A percentile compares a stretch with the other conserved stretches of the same genome.
Evolutionary conservation across 768 basidiomycete species (phyloP).

Genomic region (Mycena filopes): DNA sequence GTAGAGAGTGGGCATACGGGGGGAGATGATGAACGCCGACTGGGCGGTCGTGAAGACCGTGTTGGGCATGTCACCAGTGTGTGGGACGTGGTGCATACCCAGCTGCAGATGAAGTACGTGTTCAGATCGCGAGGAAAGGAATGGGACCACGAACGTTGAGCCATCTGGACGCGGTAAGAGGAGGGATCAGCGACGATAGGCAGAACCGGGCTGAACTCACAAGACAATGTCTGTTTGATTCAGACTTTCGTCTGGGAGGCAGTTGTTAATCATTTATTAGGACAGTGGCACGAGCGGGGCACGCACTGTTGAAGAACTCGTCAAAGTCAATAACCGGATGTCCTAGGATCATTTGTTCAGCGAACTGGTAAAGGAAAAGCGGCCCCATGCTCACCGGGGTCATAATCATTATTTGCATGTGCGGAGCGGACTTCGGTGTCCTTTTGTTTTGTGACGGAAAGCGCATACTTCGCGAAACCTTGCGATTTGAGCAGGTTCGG

Average conservation of each 20-base stretch:
- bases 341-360: slow-evolving; percentile 5
- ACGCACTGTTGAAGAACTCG: slow-evolving; percentile 58
- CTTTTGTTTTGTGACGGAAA: slow-evolving; percentile 60
- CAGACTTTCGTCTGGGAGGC: slow-evolving; percentile 23
- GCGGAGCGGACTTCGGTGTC: slow-evolving; percentile 60
- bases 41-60: slow-evolving; percentile 38
- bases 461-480: slow-evolving; percentile 63
- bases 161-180: slow-evolving; percentile 51
- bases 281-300: slow-evolving; percentile 34
- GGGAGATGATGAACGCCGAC: slow-evolving; percentile 34
- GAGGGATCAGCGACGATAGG: slow-evolving; percentile 28
- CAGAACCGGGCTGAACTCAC: not conserved
- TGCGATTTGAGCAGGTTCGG: slow-evolving; percentile 57
- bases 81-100: slow-evolving; percentile 39
- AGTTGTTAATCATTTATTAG: not conserved
- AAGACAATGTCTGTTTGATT: slow-evolving; percentile 35
- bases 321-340: slow-evolving; percentile 59
- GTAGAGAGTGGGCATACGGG: slow-evolving; percentile 16
- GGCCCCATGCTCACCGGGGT: slow-evolving; percentile 47
- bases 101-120: slow-evolving; percentile 19
- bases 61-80: slow-evolving; percentile 37
- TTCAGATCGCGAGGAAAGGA: not conserved
- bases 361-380: not conserved
- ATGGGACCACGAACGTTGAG: slow-evolving; percentile 44
- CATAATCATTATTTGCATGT: slow-evolving; percentile 61